phyloP scores from a whole-genome alignment of 352 stramenopile genomes.

The Thraustochytrium sp. region DNA sequence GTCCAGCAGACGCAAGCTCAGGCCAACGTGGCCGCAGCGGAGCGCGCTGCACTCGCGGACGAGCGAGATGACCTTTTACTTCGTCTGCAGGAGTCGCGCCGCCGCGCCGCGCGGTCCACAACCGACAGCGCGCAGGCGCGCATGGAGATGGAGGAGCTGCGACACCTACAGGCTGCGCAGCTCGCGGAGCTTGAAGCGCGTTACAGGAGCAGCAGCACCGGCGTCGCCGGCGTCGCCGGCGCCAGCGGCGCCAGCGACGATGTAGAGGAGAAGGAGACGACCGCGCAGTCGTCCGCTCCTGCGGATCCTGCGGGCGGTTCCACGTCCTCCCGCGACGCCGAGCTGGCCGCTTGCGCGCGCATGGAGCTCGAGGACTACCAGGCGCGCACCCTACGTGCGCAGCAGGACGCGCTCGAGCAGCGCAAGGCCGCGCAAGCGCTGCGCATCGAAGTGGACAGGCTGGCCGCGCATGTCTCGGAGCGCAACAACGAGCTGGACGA shows the following conservation, averaged over 20 bases:
- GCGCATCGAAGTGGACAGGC: background rate
- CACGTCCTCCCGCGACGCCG: background rate
- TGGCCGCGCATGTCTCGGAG: background rate
- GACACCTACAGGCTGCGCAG: background rate
- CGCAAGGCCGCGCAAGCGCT: background rate
- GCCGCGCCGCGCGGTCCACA: background rate
- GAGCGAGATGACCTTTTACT: background rate
- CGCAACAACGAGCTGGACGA: background rate
- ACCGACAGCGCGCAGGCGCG: background rate
- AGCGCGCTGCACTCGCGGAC: background rate
- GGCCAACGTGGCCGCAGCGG: background rate
- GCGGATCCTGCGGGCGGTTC: background rate
- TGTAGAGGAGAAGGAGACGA: background rate
- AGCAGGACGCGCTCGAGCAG: background rate
- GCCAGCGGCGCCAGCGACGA: background rate
- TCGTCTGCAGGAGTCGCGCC: background rate
- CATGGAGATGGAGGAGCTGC: conserved; percentile 1
- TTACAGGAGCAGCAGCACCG: background rate
- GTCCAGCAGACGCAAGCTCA: background rate
- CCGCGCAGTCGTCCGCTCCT: background rate
- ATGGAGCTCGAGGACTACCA: background rate
- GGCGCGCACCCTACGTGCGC: background rate
- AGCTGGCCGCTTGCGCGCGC: background rate
- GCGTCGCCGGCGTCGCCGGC: too few species aligned
- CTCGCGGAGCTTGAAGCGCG: background rate